phyloP scores from a whole-genome alignment of 495 filamentous ascomycete species.

The Stereocaulon alpinum region DNA sequence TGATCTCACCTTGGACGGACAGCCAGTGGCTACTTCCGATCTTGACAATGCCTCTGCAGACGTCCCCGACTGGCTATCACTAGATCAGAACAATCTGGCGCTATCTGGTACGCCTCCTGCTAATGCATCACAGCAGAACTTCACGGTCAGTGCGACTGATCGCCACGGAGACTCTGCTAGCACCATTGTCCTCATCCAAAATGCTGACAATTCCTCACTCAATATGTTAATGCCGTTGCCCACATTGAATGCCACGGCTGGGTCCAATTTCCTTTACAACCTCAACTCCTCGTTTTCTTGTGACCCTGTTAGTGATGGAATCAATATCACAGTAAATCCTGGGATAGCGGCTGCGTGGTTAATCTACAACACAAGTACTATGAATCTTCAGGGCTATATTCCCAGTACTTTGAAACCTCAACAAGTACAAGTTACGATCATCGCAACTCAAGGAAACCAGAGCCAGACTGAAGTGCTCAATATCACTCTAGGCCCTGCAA shows the following conservation, averaged over 20 bases:
- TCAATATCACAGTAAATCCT: conserved; percentile 44
- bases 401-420: conserved; percentile 38
- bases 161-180: conserved; percentile 52
- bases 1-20: conserved; percentile 53
- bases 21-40: conserved; percentile 34
- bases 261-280: conserved; percentile 53
- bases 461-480: conserved; percentile 40
- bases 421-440: conserved; percentile 40
- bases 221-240: conserved; percentile 36
- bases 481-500: conserved; percentile 34
- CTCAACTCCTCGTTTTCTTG: conserved; percentile 42
- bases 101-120: conserved; percentile 55
- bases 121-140: conserved; percentile 45
- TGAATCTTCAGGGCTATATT: conserved; percentile 52
- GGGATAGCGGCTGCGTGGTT: conserved; percentile 53
- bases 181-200: conserved; percentile 50
- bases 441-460: conserved; percentile 37
- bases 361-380: conserved; percentile 45
- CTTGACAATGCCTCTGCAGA: conserved; percentile 41
- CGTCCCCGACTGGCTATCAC: conserved; percentile 57
- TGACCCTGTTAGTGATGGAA: conserved; percentile 29
- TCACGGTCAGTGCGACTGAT: conserved; percentile 58
- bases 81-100: conserved; percentile 51
- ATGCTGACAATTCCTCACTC: conserved; percentile 31
- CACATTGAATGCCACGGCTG: conserved; percentile 46